A percentile compares a stretch with the other conserved stretches of the same genome.
These are phyloP conservation scores for Fusarium neocosmosporiellum DNA, from an alignment of 2,329 filamentous ascomycete genomes.

Conservation along the genomic window DNA sequence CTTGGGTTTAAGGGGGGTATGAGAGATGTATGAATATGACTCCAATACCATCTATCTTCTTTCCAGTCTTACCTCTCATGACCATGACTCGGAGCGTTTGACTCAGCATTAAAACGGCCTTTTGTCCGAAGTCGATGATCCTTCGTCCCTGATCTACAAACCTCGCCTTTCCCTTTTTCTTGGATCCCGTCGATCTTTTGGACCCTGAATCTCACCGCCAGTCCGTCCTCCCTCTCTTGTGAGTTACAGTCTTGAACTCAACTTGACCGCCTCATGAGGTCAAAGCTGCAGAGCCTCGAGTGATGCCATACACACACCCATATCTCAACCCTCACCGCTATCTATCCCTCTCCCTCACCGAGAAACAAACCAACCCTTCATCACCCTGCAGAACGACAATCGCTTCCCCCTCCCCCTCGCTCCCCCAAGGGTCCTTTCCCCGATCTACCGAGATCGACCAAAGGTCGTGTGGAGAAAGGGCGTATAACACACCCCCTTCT, in stretches of 20 bases:
- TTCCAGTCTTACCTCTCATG: not conserved
- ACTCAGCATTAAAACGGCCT: not conserved
- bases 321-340: not conserved
- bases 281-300: not conserved
- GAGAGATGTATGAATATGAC: constrained; percentile 2
- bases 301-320: not conserved
- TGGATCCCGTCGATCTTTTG: not conserved
- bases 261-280: not conserved
- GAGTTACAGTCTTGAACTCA: not conserved
- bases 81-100: not conserved
- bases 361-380: not conserved
- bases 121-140: not conserved
- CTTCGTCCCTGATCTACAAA: not conserved
- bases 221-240: not conserved
- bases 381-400: not conserved
- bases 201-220: constrained; percentile 1
- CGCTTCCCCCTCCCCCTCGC: not conserved
- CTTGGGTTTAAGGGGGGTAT: not conserved
- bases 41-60: not conserved
- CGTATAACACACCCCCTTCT: not conserved
- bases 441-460: not conserved
- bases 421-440: not conserved
- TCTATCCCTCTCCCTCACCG: too few species aligned
- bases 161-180: not conserved
- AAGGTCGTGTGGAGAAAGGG: not conserved